Evolutionary conservation across 2,329 filamentous ascomycete species (phyloP), one percentile per base, ranked within the genome.

Genomic region (Aspergillus phoenicis): DNA sequence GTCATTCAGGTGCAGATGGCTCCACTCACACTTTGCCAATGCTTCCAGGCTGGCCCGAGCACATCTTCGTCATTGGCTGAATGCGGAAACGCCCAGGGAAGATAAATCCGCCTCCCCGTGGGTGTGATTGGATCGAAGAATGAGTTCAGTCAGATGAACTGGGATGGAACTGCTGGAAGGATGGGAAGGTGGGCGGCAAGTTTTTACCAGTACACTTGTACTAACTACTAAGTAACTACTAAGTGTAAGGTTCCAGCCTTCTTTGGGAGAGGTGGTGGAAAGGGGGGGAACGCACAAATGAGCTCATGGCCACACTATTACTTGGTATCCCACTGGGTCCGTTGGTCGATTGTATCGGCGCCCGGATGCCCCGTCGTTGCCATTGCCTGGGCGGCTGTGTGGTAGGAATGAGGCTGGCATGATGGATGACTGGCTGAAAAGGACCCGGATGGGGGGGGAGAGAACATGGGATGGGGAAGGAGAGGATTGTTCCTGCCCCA

Each of bases 1-100:
- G 61, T 57, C 61, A 58, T 36, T 55, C 41, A 20, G 49, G 26
- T 47, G 47, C 56, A 55, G 20, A 36, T 36, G 33, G 24, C 56
- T 22, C 45, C 48, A 58, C 47, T 38, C 48, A 58, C 45, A 51
- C 39, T 15, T 36, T 36, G 33, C 33, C 33, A 30, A 30, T 45
- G 36, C 47, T 28, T 52, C 57, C 57, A 52, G 56, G 30, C 48
- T 58, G 45, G 56, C 53, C 53, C 53, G 53, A 41, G 53, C 53
- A 41, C 39, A 56, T 15, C 26, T 24, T 17, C 49, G 4, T 47
- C 39, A 59, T 59, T 59, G 57, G 57, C 28, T 48, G 57, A n/a
- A 55, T 24, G 26, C 49, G 39, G 49, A 10, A 36, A 30, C n/a
- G 36, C 57, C 26, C 57, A 52, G 47, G 57, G 57, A 58, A 39